Conservation (phyloP, 495 filamentous ascomycete genomes). For the Glarea lozoyensis region DNA sequence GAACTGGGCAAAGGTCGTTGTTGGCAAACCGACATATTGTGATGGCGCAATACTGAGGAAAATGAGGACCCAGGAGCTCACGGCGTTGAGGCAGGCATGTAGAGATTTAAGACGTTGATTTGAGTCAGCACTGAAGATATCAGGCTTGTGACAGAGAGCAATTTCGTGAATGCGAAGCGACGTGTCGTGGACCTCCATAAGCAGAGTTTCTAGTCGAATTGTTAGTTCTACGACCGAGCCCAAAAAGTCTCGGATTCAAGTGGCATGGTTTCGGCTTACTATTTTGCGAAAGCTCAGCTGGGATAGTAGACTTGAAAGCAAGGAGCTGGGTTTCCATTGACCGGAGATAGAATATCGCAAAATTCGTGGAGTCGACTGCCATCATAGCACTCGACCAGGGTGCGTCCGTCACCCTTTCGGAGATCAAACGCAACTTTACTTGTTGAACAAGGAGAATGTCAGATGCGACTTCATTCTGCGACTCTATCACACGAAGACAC, state of each 20-base stretch:
- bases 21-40: constrained; percentile 28
- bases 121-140: background rate
- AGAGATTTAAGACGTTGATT: background rate
- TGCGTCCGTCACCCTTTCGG: background rate
- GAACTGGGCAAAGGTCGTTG: constrained; percentile 32
- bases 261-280: no score
- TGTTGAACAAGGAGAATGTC: background rate
- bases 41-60: constrained; percentile 26
- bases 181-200: background rate
- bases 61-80: constrained; percentile 30
- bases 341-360: background rate
- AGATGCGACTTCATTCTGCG: constrained; percentile 9
- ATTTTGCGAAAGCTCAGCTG: background rate
- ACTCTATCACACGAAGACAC: constrained; percentile 18
- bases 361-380: background rate
- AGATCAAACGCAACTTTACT: background rate
- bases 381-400: background rate
- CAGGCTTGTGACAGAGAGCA: background rate
- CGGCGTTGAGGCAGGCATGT: constrained; percentile 23
- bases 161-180: background rate
- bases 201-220: background rate
- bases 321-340: background rate
- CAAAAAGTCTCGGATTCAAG: no score
- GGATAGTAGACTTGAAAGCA: background rate
- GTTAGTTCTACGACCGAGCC: background rate